Evolutionary conservation across 495 filamentous ascomycete genomes (phyloP), one percentile per base, ranked within the genome.

Genomic region (Neurospora africana): DNA sequence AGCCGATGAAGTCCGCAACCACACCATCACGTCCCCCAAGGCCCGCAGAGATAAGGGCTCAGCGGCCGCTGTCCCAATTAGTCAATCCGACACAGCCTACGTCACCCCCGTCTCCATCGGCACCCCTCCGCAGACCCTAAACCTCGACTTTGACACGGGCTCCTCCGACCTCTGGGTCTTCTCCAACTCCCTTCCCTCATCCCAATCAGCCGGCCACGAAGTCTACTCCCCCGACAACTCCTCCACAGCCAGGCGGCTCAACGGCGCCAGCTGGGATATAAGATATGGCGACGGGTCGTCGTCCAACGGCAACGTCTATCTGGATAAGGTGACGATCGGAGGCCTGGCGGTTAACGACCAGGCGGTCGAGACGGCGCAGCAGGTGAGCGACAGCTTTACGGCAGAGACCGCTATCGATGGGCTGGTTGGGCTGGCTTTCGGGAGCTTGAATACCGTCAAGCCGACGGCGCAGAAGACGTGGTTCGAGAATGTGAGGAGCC

Each of bases 131-230:
- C 87, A 89, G 69, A 89, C 85, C 11, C 78, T 93, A 73, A 85
- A 89, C 75, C 79, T 94, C 72, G 90, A 93, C 78, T 87, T 93
- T 76, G 92, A 94, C 78, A 93, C 91, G 47, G 92, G 92, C 11
- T 91, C 89, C 36, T 89, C 91, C 33, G 92, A 94, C 81, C 88
- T 94, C 84, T 93, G 82, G 82, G 81, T 83, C 21, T 82, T 84
- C 74, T 78, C 75, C 36, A 80, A 74, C 47, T 76, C 77, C 69
- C 75, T 76, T 2, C 74, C 76, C 5, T 17, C 53, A 2, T 43
- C 33, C 5, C 79, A 81, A 71, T 69, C 79, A 53, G 47, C 74
- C 13, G 82, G 90, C 39, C 91, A 94, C 79, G 76, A 78, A 37
- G 74, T 90, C 77, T 94, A 93, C 84, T 81, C 82, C 70, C 86